Evolutionary conservation across 1,139 yeast genomes (phyloP).

Genomic region (Debaryomycetaceae sp.): DNA sequence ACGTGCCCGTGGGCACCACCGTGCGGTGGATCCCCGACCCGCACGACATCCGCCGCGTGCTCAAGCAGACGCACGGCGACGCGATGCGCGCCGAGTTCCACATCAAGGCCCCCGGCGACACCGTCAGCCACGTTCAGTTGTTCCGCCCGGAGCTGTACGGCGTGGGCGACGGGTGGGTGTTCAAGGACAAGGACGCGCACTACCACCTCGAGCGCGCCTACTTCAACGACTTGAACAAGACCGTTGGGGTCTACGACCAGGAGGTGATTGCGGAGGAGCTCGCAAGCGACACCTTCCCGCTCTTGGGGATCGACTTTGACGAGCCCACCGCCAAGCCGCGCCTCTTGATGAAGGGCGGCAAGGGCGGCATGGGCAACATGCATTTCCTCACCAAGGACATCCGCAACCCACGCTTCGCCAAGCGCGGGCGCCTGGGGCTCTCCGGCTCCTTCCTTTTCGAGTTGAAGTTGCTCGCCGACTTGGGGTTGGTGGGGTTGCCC

Average conservation of each 20-base stretch:
- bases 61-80: constrained; percentile 23
- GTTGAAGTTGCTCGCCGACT: constrained; percentile 80
- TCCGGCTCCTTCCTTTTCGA: constrained; percentile 72
- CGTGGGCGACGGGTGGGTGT: constrained; percentile 85
- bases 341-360: constrained; percentile 76
- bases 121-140: constrained; percentile 44
- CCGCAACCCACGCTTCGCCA: constrained; percentile 86
- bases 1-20: constrained; percentile 89
- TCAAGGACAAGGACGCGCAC: constrained; percentile 68
- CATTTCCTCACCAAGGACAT: constrained; percentile 81
- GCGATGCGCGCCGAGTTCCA: constrained; percentile 27
- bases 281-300: constrained; percentile 64
- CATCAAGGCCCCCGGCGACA: constrained; percentile 13
- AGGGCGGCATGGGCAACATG: constrained; percentile 95
- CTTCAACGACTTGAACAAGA: constrained; percentile 58
- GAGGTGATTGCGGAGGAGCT: constrained; percentile 60
- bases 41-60: constrained; percentile 33
- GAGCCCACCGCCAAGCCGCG: constrained; percentile 63
- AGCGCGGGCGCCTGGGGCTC: constrained; percentile 68
- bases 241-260: constrained; percentile 61
- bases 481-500: constrained; percentile 92
- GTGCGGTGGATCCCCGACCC: constrained; percentile 87
- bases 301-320: constrained; percentile 72
- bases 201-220: constrained; percentile 63
- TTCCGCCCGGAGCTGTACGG: constrained; percentile 48